Evolutionary conservation across 2,329 filamentous ascomycete genomes (phyloP).

Genomic region (Pestalotiopsis sp.): DNA sequence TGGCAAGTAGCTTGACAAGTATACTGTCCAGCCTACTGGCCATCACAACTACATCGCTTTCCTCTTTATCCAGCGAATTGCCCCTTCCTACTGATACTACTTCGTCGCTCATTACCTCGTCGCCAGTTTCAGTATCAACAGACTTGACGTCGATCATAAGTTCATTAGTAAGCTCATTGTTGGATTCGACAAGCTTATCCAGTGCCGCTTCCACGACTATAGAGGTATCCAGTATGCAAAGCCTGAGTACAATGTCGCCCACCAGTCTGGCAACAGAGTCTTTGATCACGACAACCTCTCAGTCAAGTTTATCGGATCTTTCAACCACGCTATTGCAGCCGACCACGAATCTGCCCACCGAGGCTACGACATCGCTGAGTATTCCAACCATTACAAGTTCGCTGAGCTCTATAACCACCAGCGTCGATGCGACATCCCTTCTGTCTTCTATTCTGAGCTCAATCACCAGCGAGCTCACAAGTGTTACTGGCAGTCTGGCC

Average conservation of each 20-base stretch:
- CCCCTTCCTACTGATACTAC: not conserved
- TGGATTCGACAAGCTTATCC: not conserved
- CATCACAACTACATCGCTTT: not conserved
- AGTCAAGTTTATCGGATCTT: not conserved
- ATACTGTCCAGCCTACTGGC: not conserved
- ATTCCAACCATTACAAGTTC: not conserved
- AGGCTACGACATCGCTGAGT: not conserved
- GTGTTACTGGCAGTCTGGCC: not conserved
- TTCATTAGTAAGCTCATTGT: not conserved
- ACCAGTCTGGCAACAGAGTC: not conserved
- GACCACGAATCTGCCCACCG: not conserved
- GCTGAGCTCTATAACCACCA: not conserved
- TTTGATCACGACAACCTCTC: not conserved
- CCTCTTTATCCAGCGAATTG: not conserved
- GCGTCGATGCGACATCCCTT: not conserved
- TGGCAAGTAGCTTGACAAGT: not conserved
- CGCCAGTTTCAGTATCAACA: not conserved
- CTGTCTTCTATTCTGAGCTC: not conserved
- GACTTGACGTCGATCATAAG: not conserved
- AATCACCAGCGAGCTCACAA: not conserved
- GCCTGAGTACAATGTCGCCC: not conserved
- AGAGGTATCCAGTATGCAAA: not conserved
- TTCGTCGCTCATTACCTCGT: not conserved
- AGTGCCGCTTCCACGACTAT: not conserved
- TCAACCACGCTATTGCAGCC: not conserved